Evolutionary conservation across 352 stramenopile species (phyloP).

Genomic region (Halophytophthora batemanensis): DNA sequence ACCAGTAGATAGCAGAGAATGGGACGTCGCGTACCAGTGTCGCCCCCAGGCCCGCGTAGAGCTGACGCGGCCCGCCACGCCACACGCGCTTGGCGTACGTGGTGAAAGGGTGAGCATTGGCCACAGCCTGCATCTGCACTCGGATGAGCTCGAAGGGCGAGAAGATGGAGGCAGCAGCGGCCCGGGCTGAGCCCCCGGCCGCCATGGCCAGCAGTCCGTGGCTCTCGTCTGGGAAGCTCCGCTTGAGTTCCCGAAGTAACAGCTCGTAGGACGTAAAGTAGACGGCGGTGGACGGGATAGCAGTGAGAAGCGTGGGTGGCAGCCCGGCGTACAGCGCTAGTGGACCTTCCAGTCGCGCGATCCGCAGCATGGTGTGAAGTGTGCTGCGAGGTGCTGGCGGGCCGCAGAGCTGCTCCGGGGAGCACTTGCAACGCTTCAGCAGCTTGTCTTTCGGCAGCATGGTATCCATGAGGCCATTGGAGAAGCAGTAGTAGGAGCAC

Average conservation of each 20-base stretch:
- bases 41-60: constrained; percentile 78
- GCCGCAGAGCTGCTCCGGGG: constrained; percentile 38
- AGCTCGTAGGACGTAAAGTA: constrained; percentile 94
- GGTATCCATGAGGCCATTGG: constrained; percentile 78
- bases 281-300: constrained; percentile 90
- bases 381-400: constrained; percentile 39
- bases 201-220: constrained; percentile 45
- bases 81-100: constrained; percentile 40
- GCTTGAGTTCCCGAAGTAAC: constrained; percentile 38
- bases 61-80: constrained; percentile 32
- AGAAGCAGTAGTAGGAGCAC: constrained; percentile 77
- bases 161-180: constrained; percentile 63
- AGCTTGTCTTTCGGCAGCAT: constrained; percentile 69
- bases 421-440: constrained; percentile 54
- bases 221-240: constrained; percentile 33
- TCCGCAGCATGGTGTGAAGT: constrained; percentile 64
- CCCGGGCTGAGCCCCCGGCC: constrained; percentile 48
- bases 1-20: constrained; percentile 94
- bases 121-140: constrained; percentile 79
- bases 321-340: constrained; percentile 80
- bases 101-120: constrained; percentile 49
- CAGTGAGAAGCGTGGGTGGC: constrained; percentile 88
- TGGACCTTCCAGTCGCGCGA: constrained; percentile 56
- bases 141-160: constrained; percentile 85
- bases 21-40: constrained; percentile 94